These are phyloP conservation scores for Chenopodium formosanum DNA, from an alignment of 148 eudicot species.

Conservation along the genomic window DNA sequence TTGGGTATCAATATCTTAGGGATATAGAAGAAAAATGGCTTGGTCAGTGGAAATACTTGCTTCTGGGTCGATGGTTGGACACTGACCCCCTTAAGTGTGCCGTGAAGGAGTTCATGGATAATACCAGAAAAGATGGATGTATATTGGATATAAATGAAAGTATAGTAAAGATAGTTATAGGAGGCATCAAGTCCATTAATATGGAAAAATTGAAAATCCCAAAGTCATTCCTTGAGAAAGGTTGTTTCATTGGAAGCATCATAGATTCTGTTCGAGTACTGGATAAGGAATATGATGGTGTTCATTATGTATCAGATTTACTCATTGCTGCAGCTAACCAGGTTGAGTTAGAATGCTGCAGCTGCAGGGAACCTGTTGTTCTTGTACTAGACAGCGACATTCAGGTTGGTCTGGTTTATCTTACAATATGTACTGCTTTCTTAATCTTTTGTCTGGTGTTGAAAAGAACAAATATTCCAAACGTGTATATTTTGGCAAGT, in stretches of 20 bases:
- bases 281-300: slow-evolving; percentile 27
- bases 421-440: not conserved
- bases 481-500: not conserved
- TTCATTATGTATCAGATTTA: slow-evolving; percentile 29
- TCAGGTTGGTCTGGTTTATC: slow-evolving; percentile 57
- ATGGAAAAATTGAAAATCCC: slow-evolving; percentile 40
- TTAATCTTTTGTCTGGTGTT: not conserved
- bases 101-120: slow-evolving; percentile 39
- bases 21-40: slow-evolving; percentile 82
- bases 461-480: not conserved
- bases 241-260: slow-evolving; percentile 51
- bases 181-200: slow-evolving; percentile 42
- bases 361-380: slow-evolving; percentile 60
- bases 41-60: slow-evolving; percentile 74
- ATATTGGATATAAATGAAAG: slow-evolving; percentile 37
- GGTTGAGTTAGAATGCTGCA: slow-evolving; percentile 49
- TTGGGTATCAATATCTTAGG: slow-evolving; percentile 34
- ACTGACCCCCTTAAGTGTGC: slow-evolving; percentile 38
- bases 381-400: slow-evolving; percentile 77
- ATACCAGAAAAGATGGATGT: slow-evolving; percentile 36
- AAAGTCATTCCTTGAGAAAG: slow-evolving; percentile 54
- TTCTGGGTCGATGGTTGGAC: slow-evolving; percentile 64
- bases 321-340: slow-evolving; percentile 41
- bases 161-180: slow-evolving; percentile 45
- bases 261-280: slow-evolving; percentile 22